phyloP scores from a whole-genome alignment of 2,329 filamentous ascomycete species.

The Fusarium miscanthi region DNA sequence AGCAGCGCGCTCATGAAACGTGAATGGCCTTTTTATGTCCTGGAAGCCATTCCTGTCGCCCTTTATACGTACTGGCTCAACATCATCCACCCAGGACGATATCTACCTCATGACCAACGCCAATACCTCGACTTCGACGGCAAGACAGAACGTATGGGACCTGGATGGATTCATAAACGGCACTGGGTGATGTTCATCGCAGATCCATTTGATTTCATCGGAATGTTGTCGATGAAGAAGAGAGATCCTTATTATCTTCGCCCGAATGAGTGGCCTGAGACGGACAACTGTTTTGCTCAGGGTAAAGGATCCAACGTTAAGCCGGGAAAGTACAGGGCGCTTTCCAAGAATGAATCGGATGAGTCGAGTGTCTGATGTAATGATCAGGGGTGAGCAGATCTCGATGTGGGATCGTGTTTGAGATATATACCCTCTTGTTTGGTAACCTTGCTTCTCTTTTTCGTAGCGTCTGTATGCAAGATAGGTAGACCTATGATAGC shows the following conservation, averaged over 20 bases:
- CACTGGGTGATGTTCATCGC: slow-evolving; percentile 28
- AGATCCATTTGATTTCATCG: slow-evolving; percentile 41
- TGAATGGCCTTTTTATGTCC: slow-evolving; percentile 60
- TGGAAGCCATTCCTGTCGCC: slow-evolving; percentile 58
- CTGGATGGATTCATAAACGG: slow-evolving; percentile 43
- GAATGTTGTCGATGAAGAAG: slow-evolving; percentile 41
- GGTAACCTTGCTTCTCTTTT: not conserved
- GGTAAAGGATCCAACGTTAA: slow-evolving; percentile 36
- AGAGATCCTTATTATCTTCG: slow-evolving; percentile 39
- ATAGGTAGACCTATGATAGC: slow-evolving; percentile 5
- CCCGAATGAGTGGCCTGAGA: slow-evolving; percentile 33
- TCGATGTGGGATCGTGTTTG: not conserved
- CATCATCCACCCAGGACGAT: slow-evolving; percentile 55
- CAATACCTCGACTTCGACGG: slow-evolving; percentile 56
- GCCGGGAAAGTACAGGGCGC: slow-evolving; percentile 16
- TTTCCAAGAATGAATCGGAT: slow-evolving; percentile 21
- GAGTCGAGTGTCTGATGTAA: slow-evolving; percentile 20
- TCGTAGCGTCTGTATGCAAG: not conserved
- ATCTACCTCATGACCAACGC: slow-evolving; percentile 52
- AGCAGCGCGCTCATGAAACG: slow-evolving; percentile 50
- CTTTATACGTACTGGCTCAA: slow-evolving; percentile 58
- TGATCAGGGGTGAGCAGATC: not conserved
- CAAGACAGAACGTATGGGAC: slow-evolving; percentile 47
- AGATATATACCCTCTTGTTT: not conserved
- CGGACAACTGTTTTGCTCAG: slow-evolving; percentile 38